Conservation (phyloP, 345 rosid genomes). For the Camelina neglecta region DNA sequence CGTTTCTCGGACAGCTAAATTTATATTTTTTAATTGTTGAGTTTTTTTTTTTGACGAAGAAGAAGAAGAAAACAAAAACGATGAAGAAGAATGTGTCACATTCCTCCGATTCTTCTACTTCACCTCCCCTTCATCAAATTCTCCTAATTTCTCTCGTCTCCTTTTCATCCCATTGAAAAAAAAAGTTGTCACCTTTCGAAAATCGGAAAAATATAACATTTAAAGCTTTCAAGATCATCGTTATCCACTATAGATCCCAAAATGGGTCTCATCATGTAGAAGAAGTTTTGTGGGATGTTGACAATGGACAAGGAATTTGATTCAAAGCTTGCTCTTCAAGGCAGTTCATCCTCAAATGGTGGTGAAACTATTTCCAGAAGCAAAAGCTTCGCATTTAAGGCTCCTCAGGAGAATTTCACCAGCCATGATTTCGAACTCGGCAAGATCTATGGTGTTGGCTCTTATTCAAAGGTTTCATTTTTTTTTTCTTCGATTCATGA, state of each 20-base stretch:
- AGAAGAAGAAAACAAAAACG: neutral
- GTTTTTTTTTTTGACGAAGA: neutral
- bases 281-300: constrained; percentile 60
- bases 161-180: neutral
- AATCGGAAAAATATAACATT: constrained; percentile 10
- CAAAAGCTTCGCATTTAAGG: constrained; percentile 93
- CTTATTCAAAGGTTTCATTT: constrained; percentile 84
- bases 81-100: constrained; percentile 40
- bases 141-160: constrained; percentile 31
- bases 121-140: constrained; percentile 48
- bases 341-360: constrained; percentile 46
- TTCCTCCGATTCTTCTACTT: constrained; percentile 43
- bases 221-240: constrained; percentile 16
- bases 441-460: constrained; percentile 98
- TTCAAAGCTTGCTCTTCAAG: constrained; percentile 85
- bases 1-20: no score
- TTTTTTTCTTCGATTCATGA: no score
- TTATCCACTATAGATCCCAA: constrained; percentile 19
- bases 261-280: constrained; percentile 36
- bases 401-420: constrained; percentile 94
- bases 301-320: constrained; percentile 94
- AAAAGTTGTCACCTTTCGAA: constrained; percentile 6
- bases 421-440: constrained; percentile 92
- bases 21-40: neutral
- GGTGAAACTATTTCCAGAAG: constrained; percentile 36